A percentile compares a stretch with the other conserved stretches of the same genome.
Evolutionary conservation across 345 rosid genomes (phyloP).

Genomic region (Camelina sativa): DNA sequence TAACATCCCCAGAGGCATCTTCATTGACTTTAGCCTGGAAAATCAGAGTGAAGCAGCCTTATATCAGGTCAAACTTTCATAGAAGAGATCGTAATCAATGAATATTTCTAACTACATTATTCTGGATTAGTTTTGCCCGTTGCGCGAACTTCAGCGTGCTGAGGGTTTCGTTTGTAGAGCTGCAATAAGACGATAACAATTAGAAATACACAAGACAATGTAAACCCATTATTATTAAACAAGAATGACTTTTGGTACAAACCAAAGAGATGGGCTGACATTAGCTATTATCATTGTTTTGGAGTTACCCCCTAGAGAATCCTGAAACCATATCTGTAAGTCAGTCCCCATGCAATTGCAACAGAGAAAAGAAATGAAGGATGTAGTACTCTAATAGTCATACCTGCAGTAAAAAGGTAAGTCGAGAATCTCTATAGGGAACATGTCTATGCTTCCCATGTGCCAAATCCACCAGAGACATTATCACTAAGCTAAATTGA

Average conservation of each 20-base stretch:
- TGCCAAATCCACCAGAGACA: slow-evolving; percentile 96
- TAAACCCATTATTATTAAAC: slow-evolving; percentile 11
- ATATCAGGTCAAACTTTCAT: slow-evolving; percentile 19
- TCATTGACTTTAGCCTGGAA: slow-evolving; percentile 89
- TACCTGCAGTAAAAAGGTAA: slow-evolving; percentile 96
- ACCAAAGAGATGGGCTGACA: slow-evolving; percentile 94
- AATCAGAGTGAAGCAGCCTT: slow-evolving; percentile 34
- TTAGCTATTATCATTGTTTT: slow-evolving; percentile 94
- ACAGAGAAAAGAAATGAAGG: slow-evolving; percentile 8
- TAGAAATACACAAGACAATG: slow-evolving; percentile 32
- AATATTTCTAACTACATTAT: slow-evolving; percentile 56
- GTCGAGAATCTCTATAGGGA: slow-evolving; percentile 97
- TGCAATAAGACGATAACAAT: slow-evolving; percentile 48
- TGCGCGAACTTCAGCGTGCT: slow-evolving; percentile 97
- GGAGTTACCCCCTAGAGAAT: slow-evolving; percentile 95
- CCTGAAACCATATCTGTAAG: slow-evolving; percentile 58
- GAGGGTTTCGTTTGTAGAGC: slow-evolving; percentile 86
- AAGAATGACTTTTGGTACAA: slow-evolving; percentile 40
- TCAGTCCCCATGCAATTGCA: slow-evolving; percentile 33
- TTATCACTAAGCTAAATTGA: slow-evolving; percentile 79
- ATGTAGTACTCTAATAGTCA: slow-evolving; percentile 34
- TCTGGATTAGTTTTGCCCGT: slow-evolving; percentile 96
- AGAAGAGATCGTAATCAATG: slow-evolving; percentile 22
- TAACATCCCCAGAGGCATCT: slow-evolving; percentile 91
- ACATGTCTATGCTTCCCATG: slow-evolving; percentile 94